phyloP scores from a whole-genome alignment of 805 yeast genomes.

The Pachysolen tannophilus region DNA sequence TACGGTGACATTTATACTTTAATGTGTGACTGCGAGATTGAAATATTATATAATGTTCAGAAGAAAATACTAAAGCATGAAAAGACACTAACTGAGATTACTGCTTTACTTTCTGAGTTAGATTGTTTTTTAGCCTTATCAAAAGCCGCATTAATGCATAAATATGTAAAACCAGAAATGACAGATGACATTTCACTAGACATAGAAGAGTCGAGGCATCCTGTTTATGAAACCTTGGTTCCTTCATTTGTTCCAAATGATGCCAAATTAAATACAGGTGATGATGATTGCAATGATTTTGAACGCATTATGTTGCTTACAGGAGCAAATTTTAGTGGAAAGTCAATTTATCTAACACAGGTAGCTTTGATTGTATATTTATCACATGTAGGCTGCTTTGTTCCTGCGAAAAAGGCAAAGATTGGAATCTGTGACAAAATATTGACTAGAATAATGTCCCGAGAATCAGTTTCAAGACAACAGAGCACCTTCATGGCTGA shows the following conservation, averaged over 20 bases:
- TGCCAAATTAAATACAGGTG: constrained; percentile 17
- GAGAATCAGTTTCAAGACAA: constrained; percentile 29
- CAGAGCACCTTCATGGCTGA: constrained; percentile 48
- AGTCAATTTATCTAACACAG: constrained; percentile 41
- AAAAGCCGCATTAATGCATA: constrained; percentile 16
- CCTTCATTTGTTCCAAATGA: constrained; percentile 36
- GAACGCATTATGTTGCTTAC: constrained; percentile 30
- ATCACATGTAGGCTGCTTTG: constrained; percentile 47
- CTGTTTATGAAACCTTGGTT: constrained; percentile 32
- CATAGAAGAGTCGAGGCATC: constrained; percentile 36
- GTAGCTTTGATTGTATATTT: constrained; percentile 39
- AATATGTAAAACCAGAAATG: constrained; percentile 26
- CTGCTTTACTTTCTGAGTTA: constrained; percentile 23
- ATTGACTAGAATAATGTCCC: constrained; percentile 34
- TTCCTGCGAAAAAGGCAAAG: constrained; percentile 39
- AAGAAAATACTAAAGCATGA: constrained; percentile 12
- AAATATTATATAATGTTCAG: constrained; percentile 26
- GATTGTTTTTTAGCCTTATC: constrained; percentile 31
- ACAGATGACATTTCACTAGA: constrained; percentile 18
- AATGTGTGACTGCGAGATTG: constrained; percentile 33
- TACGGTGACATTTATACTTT: constrained; percentile 35
- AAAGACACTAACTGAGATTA: constrained; percentile 11
- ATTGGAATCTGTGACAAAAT: constrained; percentile 41
- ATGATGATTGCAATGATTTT: too few species aligned
- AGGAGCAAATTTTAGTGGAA: constrained; percentile 46